These are phyloP conservation scores for Penicillium occitanis DNA, from an alignment of 2,329 filamentous ascomycete species.

Conservation along the genomic window DNA sequence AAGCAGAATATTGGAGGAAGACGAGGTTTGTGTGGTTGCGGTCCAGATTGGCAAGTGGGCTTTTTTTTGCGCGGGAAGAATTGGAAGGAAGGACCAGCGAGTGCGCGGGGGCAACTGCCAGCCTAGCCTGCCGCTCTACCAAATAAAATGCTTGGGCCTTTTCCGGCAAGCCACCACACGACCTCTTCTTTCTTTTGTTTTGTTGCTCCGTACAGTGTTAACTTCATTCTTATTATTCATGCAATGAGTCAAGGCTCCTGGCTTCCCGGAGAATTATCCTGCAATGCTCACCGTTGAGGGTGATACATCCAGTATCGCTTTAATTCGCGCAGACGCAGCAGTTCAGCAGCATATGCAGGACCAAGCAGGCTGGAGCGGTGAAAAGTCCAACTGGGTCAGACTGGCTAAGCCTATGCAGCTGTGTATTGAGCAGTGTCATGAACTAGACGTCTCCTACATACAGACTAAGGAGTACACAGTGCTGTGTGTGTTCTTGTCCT, in stretches of 20 bases:
- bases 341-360: not conserved
- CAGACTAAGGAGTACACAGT: too few relatives aligned
- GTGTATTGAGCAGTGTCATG: too few relatives aligned
- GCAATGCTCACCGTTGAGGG: not conserved
- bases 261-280: not conserved
- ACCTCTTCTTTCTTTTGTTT: constrained; percentile 5
- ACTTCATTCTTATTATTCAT: not conserved
- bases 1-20: constrained; percentile 9
- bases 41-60: constrained; percentile 7
- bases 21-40: not conserved
- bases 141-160: constrained; percentile 5
- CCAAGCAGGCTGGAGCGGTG: constrained; percentile 6
- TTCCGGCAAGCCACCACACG: constrained; percentile 14
- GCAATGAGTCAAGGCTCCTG: not conserved
- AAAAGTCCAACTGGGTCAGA: not conserved
- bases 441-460: too few relatives aligned
- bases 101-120: not conserved
- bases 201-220: not conserved
- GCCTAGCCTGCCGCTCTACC: not conserved
- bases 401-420: too few relatives aligned
- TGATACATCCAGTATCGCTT: not conserved
- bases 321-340: constrained; percentile 9
- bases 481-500: not conserved
- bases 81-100: not conserved
- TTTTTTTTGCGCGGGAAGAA: constrained; percentile 12